phyloP scores from a whole-genome alignment of 2,329 filamentous ascomycete genomes.

The Calycina herbarum region DNA sequence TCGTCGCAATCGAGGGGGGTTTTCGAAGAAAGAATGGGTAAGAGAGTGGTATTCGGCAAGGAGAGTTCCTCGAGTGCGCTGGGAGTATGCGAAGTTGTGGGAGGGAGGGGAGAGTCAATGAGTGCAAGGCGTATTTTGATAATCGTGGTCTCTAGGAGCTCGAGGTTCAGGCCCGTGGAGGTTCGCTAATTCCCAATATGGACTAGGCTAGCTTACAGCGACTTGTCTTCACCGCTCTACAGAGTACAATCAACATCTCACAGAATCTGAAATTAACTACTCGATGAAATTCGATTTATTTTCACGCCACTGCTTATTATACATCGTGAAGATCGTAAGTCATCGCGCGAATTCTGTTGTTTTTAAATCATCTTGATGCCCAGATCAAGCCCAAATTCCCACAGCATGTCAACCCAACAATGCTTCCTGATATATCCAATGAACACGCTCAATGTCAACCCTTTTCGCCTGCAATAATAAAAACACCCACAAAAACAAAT shows the following conservation, averaged over 20 bases:
- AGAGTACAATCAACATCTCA: not conserved
- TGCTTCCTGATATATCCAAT: constrained; percentile 8
- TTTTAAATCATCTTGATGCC: not conserved
- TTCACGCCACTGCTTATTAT: not conserved
- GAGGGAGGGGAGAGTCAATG: constrained; percentile 6
- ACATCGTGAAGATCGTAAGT: not conserved
- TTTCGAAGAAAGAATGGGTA: not conserved
- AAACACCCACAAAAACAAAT: constrained; percentile 13
- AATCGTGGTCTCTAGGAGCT: constrained; percentile 30
- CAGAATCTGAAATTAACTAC: not conserved
- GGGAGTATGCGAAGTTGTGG: not conserved
- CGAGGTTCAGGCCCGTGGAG: constrained; percentile 1
- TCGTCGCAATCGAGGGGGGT: constrained; percentile 4
- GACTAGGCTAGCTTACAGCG: constrained; percentile 9
- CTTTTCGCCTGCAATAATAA: constrained; percentile 13
- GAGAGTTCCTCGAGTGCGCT: constrained; percentile 4
- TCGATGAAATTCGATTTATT: not conserved
- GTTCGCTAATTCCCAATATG: constrained; percentile 17
- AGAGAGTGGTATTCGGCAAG: not conserved
- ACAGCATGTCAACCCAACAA: constrained; percentile 3
- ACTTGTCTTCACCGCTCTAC: not conserved
- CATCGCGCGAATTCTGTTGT: not conserved
- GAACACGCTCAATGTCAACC: constrained; percentile 22
- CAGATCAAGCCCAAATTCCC: constrained; percentile 3
- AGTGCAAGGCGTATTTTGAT: constrained; percentile 17